phyloP scores from a whole-genome alignment of 345 rosid species.

The Aquilaria sinensis region DNA sequence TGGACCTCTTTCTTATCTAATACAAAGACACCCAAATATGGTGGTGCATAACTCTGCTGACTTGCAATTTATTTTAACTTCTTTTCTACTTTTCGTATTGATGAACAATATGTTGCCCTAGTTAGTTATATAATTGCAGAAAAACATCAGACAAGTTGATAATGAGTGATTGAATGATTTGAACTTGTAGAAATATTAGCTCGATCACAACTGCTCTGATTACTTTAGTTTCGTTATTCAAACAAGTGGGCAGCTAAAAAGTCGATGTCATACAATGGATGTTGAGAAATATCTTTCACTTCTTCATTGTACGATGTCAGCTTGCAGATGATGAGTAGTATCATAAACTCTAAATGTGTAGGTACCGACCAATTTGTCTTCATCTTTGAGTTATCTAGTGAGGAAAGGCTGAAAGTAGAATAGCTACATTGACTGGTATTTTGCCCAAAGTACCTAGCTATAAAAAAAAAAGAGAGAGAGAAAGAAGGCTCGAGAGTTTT shows the following conservation, averaged over 20 bases:
- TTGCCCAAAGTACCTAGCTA: neutral
- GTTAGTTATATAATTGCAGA: too few species aligned
- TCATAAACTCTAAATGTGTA: neutral
- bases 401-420: too few species aligned
- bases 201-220: too few species aligned
- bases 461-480: neutral
- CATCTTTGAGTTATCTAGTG: neutral
- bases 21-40: too few species aligned
- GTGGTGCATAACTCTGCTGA: too few species aligned
- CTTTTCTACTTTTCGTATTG: too few species aligned
- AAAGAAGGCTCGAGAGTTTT: too few species aligned
- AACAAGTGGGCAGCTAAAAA: constrained; percentile 6
- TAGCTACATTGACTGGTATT: neutral
- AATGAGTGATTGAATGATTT: neutral
- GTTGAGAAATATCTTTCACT: constrained; percentile 6
- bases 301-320: neutral
- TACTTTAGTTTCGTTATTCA: neutral
- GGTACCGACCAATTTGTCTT: neutral
- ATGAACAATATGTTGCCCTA: too few species aligned
- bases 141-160: neutral
- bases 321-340: neutral
- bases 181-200: too few species aligned
- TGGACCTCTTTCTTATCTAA: too few species aligned
- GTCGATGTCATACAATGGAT: constrained; percentile 1
- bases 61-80: too few species aligned